These are phyloP conservation scores for Lantana camara DNA, from an alignment of 257 asterid species.

Conservation along the genomic window DNA sequence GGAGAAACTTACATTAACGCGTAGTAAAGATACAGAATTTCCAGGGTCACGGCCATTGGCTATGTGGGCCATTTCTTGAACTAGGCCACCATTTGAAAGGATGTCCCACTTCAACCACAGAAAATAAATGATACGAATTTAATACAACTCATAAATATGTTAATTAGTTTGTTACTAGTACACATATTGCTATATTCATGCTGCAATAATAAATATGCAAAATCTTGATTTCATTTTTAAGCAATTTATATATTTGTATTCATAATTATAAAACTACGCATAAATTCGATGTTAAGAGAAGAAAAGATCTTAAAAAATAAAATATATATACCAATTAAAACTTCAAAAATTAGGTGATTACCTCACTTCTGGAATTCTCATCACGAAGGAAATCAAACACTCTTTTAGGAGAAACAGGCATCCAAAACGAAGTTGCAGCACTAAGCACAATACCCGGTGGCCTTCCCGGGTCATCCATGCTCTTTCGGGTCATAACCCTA, in stretches of 20 bases:
- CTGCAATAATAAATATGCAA: too few relatives aligned
- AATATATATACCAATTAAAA: too few relatives aligned
- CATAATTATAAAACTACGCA: too few relatives aligned
- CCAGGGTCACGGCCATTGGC: constrained; percentile 62
- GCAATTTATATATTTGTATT: too few relatives aligned
- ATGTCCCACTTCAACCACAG: constrained; percentile 51
- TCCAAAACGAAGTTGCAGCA: constrained; percentile 69
- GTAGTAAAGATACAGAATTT: constrained; percentile 47
- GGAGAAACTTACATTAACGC: constrained; percentile 43
- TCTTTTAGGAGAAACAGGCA: constrained; percentile 48
- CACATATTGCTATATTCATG: too few relatives aligned
- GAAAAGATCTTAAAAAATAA: too few relatives aligned
- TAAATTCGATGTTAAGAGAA: too few relatives aligned
- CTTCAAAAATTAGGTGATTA: too few relatives aligned
- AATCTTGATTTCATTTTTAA: too few relatives aligned
- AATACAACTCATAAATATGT: not conserved
- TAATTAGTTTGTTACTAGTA: not conserved
- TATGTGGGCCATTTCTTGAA: constrained; percentile 64
- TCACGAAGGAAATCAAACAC: constrained; percentile 58
- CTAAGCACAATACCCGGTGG: constrained; percentile 65
- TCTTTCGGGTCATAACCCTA: constrained; percentile 58
- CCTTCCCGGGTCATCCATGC: constrained; percentile 61
- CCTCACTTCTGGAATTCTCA: constrained; percentile 60
- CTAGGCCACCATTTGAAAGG: constrained; percentile 51
- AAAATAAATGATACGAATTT: not conserved